A percentile compares a stretch with the other conserved stretches of the same genome.
These are phyloP conservation scores for Fusarium sp. DNA, from an alignment of 2,329 filamentous ascomycete species.

Conservation along the genomic window DNA sequence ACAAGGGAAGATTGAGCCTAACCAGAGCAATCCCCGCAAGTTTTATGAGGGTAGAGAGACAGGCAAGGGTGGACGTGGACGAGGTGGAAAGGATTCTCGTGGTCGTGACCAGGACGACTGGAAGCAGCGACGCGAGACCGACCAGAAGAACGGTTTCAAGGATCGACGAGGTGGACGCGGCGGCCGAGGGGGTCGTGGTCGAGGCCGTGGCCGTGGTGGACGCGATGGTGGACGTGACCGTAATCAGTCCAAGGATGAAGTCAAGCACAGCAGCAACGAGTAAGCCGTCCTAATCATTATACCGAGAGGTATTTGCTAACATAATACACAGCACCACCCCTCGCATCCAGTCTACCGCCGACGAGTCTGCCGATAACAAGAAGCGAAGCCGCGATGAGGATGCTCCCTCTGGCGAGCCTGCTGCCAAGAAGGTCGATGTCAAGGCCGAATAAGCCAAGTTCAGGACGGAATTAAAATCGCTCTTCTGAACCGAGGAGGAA, in stretches of 20 bases:
- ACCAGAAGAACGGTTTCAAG: slow-evolving; percentile 68
- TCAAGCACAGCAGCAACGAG: slow-evolving; percentile 42
- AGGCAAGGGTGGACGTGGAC: slow-evolving; percentile 51
- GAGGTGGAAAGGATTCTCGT: slow-evolving; percentile 49
- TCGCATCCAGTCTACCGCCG: slow-evolving; percentile 57
- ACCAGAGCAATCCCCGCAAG: slow-evolving; percentile 50
- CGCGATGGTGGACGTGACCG: slow-evolving; percentile 54
- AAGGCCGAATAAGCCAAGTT: slow-evolving; percentile 64
- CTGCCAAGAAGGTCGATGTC: slow-evolving; percentile 70
- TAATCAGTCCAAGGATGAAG: slow-evolving; percentile 43
- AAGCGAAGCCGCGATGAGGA: slow-evolving; percentile 68
- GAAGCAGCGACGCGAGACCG: slow-evolving; percentile 70
- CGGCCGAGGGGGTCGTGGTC: slow-evolving; percentile 55
- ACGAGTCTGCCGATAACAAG: slow-evolving; percentile 51
- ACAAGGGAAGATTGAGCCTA: slow-evolving; percentile 73
- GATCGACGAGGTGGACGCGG: slow-evolving; percentile 56
- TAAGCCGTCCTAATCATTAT: slow-evolving; percentile 16
- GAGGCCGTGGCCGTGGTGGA: slow-evolving; percentile 52
- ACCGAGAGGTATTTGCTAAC: slow-evolving; percentile 17
- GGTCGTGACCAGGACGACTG: slow-evolving; percentile 65
- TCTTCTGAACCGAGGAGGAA: neutral
- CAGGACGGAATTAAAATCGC: slow-evolving; percentile 50
- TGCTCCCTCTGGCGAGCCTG: slow-evolving; percentile 52
- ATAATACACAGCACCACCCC: slow-evolving; percentile 40
- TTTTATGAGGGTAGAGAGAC: slow-evolving; percentile 61